A percentile compares a stretch with the other conserved stretches of the same genome.
These are phyloP conservation scores for Pseudozyma hubeiensis DNA, from an alignment of 1,284 basidiomycete genomes.

Conservation along the genomic window DNA sequence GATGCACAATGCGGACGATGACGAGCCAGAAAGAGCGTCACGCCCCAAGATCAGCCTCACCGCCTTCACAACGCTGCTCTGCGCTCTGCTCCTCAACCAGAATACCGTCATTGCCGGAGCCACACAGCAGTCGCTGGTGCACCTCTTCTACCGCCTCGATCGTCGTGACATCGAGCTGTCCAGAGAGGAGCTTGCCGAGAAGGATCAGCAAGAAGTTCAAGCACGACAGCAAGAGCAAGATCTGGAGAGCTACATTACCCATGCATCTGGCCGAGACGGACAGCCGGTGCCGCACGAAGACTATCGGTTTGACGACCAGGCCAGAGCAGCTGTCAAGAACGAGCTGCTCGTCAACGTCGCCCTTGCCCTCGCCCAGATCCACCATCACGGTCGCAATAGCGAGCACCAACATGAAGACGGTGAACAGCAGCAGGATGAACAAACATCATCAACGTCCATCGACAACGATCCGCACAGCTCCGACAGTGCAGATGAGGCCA, in stretches of 20 bases:
- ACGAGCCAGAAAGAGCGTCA: conserved; percentile 43
- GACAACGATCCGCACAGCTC: neutral
- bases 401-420: conserved; percentile 10
- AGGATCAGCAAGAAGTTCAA: conserved; percentile 15
- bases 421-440: conserved; percentile 8
- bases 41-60: conserved; percentile 78
- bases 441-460: neutral
- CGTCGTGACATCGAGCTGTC: conserved; percentile 40
- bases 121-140: conserved; percentile 81
- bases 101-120: conserved; percentile 80
- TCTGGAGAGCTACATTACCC: conserved; percentile 50
- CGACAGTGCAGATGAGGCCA: conserved; percentile 18
- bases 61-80: conserved; percentile 90
- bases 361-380: conserved; percentile 58
- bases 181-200: conserved; percentile 39
- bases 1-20: conserved; percentile 42
- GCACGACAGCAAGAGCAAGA: conserved; percentile 30
- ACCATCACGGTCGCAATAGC: conserved; percentile 14
- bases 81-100: conserved; percentile 84
- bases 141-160: conserved; percentile 75
- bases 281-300: conserved; percentile 57
- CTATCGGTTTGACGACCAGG: conserved; percentile 58
- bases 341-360: conserved; percentile 67
- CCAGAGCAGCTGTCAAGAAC: conserved; percentile 49
- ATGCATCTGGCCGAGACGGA: conserved; percentile 64